phyloP scores from a whole-genome alignment of 805 yeast genomes.

The Metschnikowia kofuensis region DNA sequence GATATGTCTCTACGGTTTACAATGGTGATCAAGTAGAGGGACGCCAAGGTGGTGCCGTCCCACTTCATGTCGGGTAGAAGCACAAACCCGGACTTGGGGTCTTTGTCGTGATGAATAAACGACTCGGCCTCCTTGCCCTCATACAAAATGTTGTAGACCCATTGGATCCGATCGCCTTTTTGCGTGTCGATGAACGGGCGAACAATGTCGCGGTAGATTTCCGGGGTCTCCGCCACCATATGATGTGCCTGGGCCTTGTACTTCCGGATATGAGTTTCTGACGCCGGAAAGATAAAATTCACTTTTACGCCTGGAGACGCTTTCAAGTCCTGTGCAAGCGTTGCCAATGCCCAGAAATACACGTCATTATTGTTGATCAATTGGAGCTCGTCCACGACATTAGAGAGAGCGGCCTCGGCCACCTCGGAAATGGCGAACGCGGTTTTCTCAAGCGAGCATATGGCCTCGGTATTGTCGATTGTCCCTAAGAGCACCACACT shows the following conservation, averaged over 20 bases:
- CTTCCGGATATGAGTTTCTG: slow-evolving; percentile 78
- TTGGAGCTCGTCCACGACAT: slow-evolving; percentile 18
- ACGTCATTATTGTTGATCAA: slow-evolving; percentile 72
- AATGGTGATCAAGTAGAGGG: slow-evolving; percentile 76
- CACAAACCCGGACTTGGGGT: slow-evolving; percentile 59
- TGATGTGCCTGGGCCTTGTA: slow-evolving; percentile 60
- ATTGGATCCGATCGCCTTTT: slow-evolving; percentile 74
- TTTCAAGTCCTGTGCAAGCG: slow-evolving; percentile 46
- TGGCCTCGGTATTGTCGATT: slow-evolving; percentile 60
- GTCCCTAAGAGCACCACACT: slow-evolving; percentile 63
- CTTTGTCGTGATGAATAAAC: slow-evolving; percentile 62
- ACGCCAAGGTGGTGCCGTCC: slow-evolving; percentile 71
- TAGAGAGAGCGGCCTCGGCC: slow-evolving; percentile 18
- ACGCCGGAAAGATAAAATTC: slow-evolving; percentile 85
- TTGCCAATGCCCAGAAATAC: slow-evolving; percentile 74
- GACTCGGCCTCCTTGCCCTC: slow-evolving; percentile 84
- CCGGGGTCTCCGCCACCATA: slow-evolving; percentile 77
- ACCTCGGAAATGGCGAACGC: slow-evolving; percentile 40
- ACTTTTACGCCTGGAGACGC: slow-evolving; percentile 61
- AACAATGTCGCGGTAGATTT: slow-evolving; percentile 58
- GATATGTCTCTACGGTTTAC: slow-evolving; percentile 66
- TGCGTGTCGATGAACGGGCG: slow-evolving; percentile 73
- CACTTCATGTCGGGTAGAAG: slow-evolving; percentile 95
- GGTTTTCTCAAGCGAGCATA: slow-evolving; percentile 70
- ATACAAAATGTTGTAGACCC: slow-evolving; percentile 85